Evolutionary conservation across 352 stramenopile genomes (phyloP).

Genomic region (Globisporangium paroecandrum): DNA sequence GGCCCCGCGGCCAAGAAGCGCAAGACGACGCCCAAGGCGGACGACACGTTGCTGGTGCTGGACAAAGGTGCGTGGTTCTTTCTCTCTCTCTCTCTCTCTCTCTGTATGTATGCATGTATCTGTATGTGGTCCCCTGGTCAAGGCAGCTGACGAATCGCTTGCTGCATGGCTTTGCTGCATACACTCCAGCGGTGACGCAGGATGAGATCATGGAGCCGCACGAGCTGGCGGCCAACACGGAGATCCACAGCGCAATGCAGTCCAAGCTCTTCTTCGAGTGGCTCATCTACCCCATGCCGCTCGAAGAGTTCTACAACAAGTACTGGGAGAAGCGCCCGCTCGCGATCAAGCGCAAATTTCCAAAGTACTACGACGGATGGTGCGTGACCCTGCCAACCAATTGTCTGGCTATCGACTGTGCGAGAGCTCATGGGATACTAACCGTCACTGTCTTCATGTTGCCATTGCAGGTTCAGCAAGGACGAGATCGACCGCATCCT

Average conservation of each 20-base stretch:
- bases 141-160: no score
- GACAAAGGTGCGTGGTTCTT: constrained; percentile 18
- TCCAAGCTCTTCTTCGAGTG: constrained; percentile 78
- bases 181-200: constrained; percentile 21
- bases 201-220: constrained; percentile 61
- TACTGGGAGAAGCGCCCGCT: constrained; percentile 94
- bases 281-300: constrained; percentile 79
- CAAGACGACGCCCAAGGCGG: constrained; percentile 31
- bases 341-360: constrained; percentile 67
- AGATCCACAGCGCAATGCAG: constrained; percentile 68
- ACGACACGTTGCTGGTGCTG: constrained; percentile 41
- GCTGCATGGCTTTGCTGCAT: neutral
- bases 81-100: neutral
- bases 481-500: constrained; percentile 71
- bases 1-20: constrained; percentile 47
- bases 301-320: constrained; percentile 89
- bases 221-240: constrained; percentile 48
- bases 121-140: neutral
- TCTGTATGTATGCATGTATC: neutral
- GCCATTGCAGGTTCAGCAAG: constrained; percentile 45
- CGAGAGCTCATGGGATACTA: neutral
- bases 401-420: neutral
- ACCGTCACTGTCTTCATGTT: neutral
- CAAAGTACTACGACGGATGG: constrained; percentile 77
- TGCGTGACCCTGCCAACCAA: constrained; percentile 16